A percentile compares a stretch with the other conserved stretches of the same genome.
Conservation (phyloP, 345 rosid species). For the Citrus unshiu region DNA sequence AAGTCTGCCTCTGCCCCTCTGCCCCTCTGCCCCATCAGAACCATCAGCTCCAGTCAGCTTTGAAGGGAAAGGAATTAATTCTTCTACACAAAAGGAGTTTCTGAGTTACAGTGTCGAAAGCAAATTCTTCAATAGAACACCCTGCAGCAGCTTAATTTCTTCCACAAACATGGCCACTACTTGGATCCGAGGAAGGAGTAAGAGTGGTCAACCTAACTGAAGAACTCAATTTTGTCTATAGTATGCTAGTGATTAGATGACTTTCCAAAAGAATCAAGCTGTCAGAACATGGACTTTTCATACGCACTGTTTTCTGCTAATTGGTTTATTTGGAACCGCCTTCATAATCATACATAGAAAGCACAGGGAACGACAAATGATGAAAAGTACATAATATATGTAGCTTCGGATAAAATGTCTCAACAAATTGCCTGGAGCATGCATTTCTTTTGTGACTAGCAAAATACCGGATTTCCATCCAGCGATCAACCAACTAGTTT, state of each 20-base stretch:
- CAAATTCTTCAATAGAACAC: neutral
- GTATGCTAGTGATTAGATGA: neutral
- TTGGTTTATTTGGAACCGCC: neutral
- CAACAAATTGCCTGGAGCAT: neutral
- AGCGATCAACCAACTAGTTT: neutral
- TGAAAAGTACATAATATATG: neutral
- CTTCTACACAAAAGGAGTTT: neutral
- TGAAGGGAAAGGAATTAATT: neutral
- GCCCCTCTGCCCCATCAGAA: neutral
- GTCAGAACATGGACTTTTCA: neutral
- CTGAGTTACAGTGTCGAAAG: neutral
- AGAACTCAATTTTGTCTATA: neutral
- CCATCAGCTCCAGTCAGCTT: neutral
- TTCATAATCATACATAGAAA: neutral
- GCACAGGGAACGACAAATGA: neutral
- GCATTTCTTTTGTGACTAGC: neutral
- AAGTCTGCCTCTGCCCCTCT: neutral
- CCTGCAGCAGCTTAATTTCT: neutral
- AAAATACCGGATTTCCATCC: neutral
- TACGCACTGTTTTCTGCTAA: neutral
- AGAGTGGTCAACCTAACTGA: neutral
- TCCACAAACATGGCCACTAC: neutral
- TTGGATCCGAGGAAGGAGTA: neutral
- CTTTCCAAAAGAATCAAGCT: neutral
- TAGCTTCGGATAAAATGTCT: neutral